A percentile compares a stretch with the other conserved stretches of the same genome.
Conservation (phyloP, 106 monocot genomes). For the Apostasia ramifera region DNA sequence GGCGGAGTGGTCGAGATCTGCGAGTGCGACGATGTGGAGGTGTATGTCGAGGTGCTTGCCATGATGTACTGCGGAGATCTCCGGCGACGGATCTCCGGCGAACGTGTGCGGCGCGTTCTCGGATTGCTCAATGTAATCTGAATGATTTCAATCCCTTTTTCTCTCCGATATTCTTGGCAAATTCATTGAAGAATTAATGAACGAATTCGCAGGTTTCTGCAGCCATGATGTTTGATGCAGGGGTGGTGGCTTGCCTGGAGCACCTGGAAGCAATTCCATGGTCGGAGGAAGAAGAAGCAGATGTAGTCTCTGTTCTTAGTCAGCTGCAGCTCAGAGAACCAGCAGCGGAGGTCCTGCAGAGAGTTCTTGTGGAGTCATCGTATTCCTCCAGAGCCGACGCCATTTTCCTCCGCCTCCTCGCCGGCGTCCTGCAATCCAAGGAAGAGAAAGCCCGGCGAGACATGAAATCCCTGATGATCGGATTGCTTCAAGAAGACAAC, state of each 20-base stretch:
- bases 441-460: constrained; percentile 51
- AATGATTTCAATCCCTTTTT: not conserved
- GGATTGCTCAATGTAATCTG: constrained; percentile 49
- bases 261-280: constrained; percentile 56
- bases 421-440: constrained; percentile 38
- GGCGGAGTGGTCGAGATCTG: constrained; percentile 38
- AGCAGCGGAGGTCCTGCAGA: constrained; percentile 20
- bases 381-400: constrained; percentile 17
- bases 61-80: constrained; percentile 58
- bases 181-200: not conserved
- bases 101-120: constrained; percentile 27
- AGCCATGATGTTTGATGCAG: constrained; percentile 47
- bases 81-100: constrained; percentile 18
- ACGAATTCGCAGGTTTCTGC: constrained; percentile 36
- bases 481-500: constrained; percentile 23
- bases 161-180: not conserved
- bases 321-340: constrained; percentile 17
- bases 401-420: constrained; percentile 26
- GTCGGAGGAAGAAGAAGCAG: constrained; percentile 51
- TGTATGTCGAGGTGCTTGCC: constrained; percentile 52
- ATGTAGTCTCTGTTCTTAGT: constrained; percentile 24
- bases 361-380: constrained; percentile 35
- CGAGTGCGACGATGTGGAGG: constrained; percentile 58
- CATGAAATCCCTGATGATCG: constrained; percentile 41
- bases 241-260: constrained; percentile 39